Conservation (phyloP, 2,329 filamentous ascomycete genomes). For the Sclerotinia glacialis region DNA sequence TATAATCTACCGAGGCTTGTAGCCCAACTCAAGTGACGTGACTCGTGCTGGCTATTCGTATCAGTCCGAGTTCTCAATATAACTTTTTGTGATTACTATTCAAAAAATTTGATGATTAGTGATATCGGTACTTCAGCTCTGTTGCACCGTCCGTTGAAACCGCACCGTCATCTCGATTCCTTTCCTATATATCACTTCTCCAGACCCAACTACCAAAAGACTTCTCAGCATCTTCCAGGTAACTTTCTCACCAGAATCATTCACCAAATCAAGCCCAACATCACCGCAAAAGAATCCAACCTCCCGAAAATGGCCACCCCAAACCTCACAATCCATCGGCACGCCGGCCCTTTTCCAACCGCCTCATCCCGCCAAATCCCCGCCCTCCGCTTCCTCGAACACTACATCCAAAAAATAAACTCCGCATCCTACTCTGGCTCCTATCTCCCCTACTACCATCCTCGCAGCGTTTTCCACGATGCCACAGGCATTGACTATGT, state of each 20-base stretch:
- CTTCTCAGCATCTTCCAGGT: no score
- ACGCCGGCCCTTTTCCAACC: conserved; percentile 7
- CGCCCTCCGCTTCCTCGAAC: conserved; percentile 10
- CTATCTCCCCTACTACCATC: conserved; percentile 18
- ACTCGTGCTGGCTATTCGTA: neutral
- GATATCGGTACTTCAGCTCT: neutral
- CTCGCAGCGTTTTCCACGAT: conserved; percentile 2
- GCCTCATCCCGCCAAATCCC: neutral
- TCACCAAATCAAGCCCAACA: conserved; percentile 46
- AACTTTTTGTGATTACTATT: neutral
- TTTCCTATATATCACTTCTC: neutral
- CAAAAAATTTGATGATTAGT: neutral
- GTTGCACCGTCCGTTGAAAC: no score
- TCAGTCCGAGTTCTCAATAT: neutral
- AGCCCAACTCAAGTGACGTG: neutral
- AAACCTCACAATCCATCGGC: neutral
- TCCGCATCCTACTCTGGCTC: conserved; percentile 1
- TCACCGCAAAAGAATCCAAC: neutral
- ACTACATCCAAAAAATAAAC: conserved; percentile 8
- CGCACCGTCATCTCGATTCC: neutral
- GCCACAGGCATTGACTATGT: conserved; percentile 18
- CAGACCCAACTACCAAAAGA: neutral
- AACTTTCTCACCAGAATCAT: neutral
- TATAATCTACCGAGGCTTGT: no score
- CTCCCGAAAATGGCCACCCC: neutral